These are phyloP conservation scores for Plasmodium inui DNA, from an alignment of 169 alveolate species.

Conservation along the genomic window DNA sequence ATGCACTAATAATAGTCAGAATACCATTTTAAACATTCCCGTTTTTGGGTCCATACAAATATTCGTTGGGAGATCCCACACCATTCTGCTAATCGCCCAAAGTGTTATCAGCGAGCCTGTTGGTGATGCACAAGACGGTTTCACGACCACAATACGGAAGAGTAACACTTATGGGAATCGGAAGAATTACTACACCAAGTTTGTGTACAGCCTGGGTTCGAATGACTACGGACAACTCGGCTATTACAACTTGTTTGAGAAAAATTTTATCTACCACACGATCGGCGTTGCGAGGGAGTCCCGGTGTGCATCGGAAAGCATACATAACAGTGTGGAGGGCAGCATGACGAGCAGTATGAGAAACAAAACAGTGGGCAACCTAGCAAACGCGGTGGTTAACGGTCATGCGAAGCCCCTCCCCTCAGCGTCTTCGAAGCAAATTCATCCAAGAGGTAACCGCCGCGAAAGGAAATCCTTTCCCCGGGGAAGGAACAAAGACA, in stretches of 20 bases:
- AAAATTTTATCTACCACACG: slow-evolving; percentile 12
- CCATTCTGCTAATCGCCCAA: slow-evolving; percentile 56
- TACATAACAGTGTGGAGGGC: background rate
- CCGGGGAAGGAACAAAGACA: background rate
- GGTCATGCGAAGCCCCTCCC: background rate
- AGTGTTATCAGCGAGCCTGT: slow-evolving; percentile 10
- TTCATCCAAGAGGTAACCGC: background rate
- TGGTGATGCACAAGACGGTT: background rate
- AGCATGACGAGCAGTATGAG: background rate
- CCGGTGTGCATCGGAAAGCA: background rate
- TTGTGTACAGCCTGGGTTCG: slow-evolving; percentile 95
- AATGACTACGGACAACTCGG: slow-evolving; percentile 95
- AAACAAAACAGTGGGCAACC: background rate
- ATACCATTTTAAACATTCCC: slow-evolving; percentile 38
- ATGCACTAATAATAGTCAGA: slow-evolving; percentile 10
- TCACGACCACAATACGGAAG: background rate
- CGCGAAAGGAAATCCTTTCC: background rate
- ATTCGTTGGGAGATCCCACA: slow-evolving; percentile 70
- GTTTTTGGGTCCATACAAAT: slow-evolving; percentile 71
- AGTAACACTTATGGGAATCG: slow-evolving; percentile 1
- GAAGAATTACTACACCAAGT: slow-evolving; percentile 27
- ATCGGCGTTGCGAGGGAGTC: background rate
- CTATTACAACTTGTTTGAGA: slow-evolving; percentile 52
- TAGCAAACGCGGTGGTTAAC: background rate
- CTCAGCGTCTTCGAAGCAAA: background rate